Base-by-base conservation (phyloP, 495 filamentous ascomycete species). In the Echria macrotheca region DNA sequence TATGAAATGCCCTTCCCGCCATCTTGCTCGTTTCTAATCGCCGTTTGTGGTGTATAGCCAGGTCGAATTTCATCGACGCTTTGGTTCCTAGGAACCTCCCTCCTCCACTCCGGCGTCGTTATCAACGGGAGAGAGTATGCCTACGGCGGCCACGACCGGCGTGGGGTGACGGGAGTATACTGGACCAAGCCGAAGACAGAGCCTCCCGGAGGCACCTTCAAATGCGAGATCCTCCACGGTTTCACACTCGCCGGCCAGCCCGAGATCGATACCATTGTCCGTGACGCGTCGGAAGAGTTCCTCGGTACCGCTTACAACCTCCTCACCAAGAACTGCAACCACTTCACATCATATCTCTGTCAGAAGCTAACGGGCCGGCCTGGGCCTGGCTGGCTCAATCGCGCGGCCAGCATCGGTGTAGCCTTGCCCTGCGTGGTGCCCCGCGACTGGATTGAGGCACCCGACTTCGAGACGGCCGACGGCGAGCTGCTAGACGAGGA, bases 381-480 rank as follows among this genome's bases (percentile, higher is more conserved):
- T 0, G 85, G 81, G 1, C 87, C 87, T 0, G 66, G 60, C 2
- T 91, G 84, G 78, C 61, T 91, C 24, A 91, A 91, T 61, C 76
- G 87, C n/a, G 87, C 87, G 0, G 87, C 86, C 2, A 79, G 73
- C 47, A 85, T 91, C 38, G 87, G 87, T 10, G 74, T 86, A 19
- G 81, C 82, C 5, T 61, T 91, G 21, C 87, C 87, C 0, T 91
- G 87, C 59, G 77, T 91, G 8, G 86, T 91, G 24, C 87, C 87
- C 11, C 70, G 73, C 33, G 85, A 88, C 57, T 90, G 87, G 87
- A 79, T 89, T 45, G 79, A 81, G 32, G 78, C 84, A 11, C 86
- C 86, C 1, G 86, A 89, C 49, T 78, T 77, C 53, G 84, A 87
- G 19, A 81, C 80, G 7, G 80, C 79, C 2, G 84, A 86, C 38